Base-by-base conservation (phyloP, 2,329 filamentous ascomycete species). In the Penicillium sp. region DNA sequence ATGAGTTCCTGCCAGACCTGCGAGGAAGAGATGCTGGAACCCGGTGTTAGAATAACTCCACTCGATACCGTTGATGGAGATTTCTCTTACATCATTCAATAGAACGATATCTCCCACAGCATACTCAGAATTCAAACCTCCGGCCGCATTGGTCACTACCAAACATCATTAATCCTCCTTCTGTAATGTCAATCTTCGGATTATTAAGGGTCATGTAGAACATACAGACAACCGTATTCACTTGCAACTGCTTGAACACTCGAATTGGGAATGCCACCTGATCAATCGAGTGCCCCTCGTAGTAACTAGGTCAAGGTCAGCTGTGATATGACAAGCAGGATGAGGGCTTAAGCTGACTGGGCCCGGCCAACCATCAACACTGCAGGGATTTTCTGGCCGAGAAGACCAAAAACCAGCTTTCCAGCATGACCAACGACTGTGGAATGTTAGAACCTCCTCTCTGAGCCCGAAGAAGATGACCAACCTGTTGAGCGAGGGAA, bases 261-360 rank as follows among this genome's bases (percentile, higher is more conserved):
- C 86, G 80, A 12, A 86, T 82, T 27, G 86, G 85, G 66, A 88
- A 87, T 27, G 86, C 86, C 38, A 86, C 81, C 47, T 80, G 76
- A 54, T 86, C 80, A 75, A 88, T 86, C 2, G 81, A 80, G 68
- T 89, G 83, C 35, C 86, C 86, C 73, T 89, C 86, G 69, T 88
- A 89, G 74, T 86, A 88, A 72, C 86, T 87, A 17, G 54, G 15
- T 35, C 37, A 15, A 31, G 9, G 50, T 61, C 53, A 64, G 47
- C 33, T 40, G 12, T 17, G 35, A 21, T 31, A 12, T 37, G 10
- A 43, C 56, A 54, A 61, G 42, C 33, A 50, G n/a, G 42, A 31
- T 33, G 27, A 41, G 51, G 7, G 45, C 17, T 50, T 50, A 23
- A 45, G 79, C 84, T 80, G 61, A 87, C 85, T 88, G 86, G 65